These are phyloP conservation scores for Lactarius indigo DNA, from an alignment of 768 basidiomycete genomes.

Conservation along the genomic window DNA sequence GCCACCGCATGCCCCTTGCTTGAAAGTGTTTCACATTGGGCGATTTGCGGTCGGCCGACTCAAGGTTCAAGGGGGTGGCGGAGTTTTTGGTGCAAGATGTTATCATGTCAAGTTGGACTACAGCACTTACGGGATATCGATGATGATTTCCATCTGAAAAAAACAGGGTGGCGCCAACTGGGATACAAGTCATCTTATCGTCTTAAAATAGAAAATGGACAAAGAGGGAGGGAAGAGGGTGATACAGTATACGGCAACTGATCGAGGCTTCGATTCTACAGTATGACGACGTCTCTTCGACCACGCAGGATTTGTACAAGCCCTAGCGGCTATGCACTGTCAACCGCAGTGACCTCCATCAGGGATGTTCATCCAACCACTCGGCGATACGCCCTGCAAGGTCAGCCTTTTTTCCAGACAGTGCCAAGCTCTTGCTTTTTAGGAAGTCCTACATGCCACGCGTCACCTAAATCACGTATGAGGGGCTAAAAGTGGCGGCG, in stretches of 20 bases:
- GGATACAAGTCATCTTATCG: not conserved
- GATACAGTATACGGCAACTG: not conserved
- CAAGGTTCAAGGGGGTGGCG: constrained; percentile 1
- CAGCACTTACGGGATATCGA: not conserved
- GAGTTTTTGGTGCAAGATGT: not conserved
- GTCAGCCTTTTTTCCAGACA: constrained; percentile 71
- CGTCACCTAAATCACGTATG: constrained; percentile 10
- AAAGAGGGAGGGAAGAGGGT: not conserved
- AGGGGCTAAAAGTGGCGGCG: not conserved
- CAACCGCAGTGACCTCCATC: not conserved
- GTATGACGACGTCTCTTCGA: not conserved
- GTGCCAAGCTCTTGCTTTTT: constrained; percentile 56
- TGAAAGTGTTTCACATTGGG: not conserved
- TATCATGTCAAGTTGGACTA: not conserved
- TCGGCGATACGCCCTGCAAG: constrained; percentile 61
- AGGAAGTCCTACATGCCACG: constrained; percentile 57
- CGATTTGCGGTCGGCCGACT: not conserved
- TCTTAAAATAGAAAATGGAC: not conserved
- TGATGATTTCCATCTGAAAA: not conserved
- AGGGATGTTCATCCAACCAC: constrained; percentile 48
- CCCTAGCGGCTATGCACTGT: not conserved
- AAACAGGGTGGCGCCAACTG: not conserved
- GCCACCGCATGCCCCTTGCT: not conserved
- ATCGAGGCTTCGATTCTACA: not conserved
- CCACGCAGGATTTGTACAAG: not conserved